phyloP scores from a whole-genome alignment of 352 stramenopile genomes.

The Aphanomyces stellatus region DNA sequence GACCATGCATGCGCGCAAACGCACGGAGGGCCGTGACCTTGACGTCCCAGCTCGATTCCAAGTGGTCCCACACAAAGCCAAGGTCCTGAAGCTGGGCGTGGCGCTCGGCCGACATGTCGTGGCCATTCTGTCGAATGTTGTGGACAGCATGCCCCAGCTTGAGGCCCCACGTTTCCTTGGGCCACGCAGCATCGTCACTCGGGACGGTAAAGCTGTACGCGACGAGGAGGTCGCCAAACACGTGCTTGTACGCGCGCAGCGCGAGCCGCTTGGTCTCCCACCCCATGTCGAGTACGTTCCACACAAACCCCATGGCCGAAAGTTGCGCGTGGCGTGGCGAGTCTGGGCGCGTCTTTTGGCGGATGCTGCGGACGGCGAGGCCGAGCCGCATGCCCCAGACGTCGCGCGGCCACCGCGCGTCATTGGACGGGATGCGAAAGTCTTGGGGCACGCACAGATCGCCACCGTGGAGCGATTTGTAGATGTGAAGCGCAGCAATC shows the following conservation, averaged over 20 bases:
- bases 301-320: conserved; percentile 88
- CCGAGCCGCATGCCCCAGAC: conserved; percentile 82
- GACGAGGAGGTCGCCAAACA: conserved; percentile 50
- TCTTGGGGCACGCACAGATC: conserved; percentile 89
- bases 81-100: conserved; percentile 37
- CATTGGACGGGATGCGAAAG: conserved; percentile 74
- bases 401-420: conserved; percentile 61
- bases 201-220: conserved; percentile 59
- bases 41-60: conserved; percentile 50
- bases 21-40: conserved; percentile 69
- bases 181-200: conserved; percentile 32
- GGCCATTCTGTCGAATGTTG: conserved; percentile 60
- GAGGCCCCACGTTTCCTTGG: conserved; percentile 37
- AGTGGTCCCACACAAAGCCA: conserved; percentile 59
- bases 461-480: conserved; percentile 70
- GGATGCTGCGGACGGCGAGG: conserved; percentile 82
- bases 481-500: conserved; percentile 68
- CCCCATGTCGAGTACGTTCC: conserved; percentile 75
- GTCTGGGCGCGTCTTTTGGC: conserved; percentile 38
- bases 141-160: conserved; percentile 49
- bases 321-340: conserved; percentile 54
- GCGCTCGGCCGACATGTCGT: conserved; percentile 37
- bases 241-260: conserved; percentile 42
- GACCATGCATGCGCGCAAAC: conserved; percentile 78
- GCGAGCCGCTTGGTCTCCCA: conserved; percentile 64